phyloP scores from a whole-genome alignment of 31 red algal species.

The Endocladia muricata region DNA sequence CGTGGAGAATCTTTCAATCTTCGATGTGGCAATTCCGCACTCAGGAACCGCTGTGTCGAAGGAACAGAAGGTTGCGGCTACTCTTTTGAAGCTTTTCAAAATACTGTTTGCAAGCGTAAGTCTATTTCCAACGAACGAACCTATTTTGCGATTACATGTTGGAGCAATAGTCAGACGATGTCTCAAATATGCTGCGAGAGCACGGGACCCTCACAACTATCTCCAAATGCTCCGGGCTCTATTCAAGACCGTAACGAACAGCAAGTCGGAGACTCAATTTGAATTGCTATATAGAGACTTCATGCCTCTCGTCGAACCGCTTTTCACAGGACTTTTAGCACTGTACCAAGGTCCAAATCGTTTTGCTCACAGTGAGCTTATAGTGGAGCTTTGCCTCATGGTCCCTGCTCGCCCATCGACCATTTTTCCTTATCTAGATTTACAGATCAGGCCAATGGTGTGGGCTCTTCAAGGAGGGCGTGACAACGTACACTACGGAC shows the following conservation, averaged over 20 bases:
- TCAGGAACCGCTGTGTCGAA: neutral
- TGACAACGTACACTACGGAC: conserved; percentile 69
- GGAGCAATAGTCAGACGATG: conserved; percentile 84
- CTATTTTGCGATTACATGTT: conserved; percentile 81
- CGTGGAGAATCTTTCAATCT: conserved; percentile 61
- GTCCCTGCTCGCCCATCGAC: conserved; percentile 92
- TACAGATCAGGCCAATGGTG: conserved; percentile 83
- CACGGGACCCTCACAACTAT: conserved; percentile 69
- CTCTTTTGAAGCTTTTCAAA: conserved; percentile 82
- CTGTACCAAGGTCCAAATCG: conserved; percentile 73
- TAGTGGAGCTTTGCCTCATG: conserved; percentile 92
- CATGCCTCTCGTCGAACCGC: conserved; percentile 76
- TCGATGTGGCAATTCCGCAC: conserved; percentile 27
- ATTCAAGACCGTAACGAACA: conserved; percentile 89
- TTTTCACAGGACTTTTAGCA: conserved; percentile 60
- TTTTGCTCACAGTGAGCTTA: conserved; percentile 59
- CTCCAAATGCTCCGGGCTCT: conserved; percentile 91
- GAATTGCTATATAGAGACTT: conserved; percentile 89
- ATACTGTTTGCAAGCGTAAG: conserved; percentile 96
- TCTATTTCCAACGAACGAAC: conserved; percentile 92
- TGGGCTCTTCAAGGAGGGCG: conserved; percentile 55
- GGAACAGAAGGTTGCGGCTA: conserved; percentile 11
- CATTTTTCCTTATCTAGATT: conserved; percentile 87
- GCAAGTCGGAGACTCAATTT: conserved; percentile 73
- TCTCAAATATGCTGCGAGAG: conserved; percentile 58